Conservation (phyloP, 1,284 basidiomycete species). For the Ganoderma lucidum region DNA sequence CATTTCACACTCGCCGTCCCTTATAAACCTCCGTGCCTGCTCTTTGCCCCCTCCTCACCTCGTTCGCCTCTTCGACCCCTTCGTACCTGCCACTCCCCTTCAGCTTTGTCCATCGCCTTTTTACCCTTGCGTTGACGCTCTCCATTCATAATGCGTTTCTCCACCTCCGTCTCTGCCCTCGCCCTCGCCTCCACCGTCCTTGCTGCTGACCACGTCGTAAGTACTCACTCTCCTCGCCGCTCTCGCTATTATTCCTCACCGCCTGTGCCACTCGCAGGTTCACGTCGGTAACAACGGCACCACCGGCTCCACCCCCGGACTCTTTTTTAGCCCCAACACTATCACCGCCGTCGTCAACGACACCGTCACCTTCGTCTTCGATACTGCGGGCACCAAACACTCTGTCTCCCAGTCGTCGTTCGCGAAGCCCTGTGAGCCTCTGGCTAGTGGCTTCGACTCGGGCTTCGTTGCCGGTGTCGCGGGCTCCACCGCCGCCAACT, state of each 20-base stretch:
- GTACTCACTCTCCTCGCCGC: neutral
- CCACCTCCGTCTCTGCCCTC: slow-evolving; percentile 27
- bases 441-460: slow-evolving; percentile 56
- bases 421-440: slow-evolving; percentile 51
- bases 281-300: slow-evolving; percentile 44
- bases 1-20: slow-evolving; percentile 9
- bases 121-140: slow-evolving; percentile 8
- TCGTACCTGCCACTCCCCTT: neutral
- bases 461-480: slow-evolving; percentile 47
- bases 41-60: slow-evolving; percentile 9
- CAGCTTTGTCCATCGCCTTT: neutral
- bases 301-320: slow-evolving; percentile 47
- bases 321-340: slow-evolving; percentile 53
- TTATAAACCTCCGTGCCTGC: slow-evolving; percentile 16
- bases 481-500: slow-evolving; percentile 39
- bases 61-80: slow-evolving; percentile 16
- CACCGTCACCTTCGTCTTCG: slow-evolving; percentile 56
- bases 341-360: slow-evolving; percentile 54
- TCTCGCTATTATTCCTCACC: neutral
- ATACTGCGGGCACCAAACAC: slow-evolving; percentile 58
- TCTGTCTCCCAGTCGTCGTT: slow-evolving; percentile 62
- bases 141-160: slow-evolving; percentile 30
- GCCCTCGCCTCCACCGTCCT: slow-evolving; percentile 31
- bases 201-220: slow-evolving; percentile 34
- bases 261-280: slow-evolving; percentile 18